phyloP scores from a whole-genome alignment of 192 early-diverging fungal species.

The Gaertneriomyces semiglobifer region DNA sequence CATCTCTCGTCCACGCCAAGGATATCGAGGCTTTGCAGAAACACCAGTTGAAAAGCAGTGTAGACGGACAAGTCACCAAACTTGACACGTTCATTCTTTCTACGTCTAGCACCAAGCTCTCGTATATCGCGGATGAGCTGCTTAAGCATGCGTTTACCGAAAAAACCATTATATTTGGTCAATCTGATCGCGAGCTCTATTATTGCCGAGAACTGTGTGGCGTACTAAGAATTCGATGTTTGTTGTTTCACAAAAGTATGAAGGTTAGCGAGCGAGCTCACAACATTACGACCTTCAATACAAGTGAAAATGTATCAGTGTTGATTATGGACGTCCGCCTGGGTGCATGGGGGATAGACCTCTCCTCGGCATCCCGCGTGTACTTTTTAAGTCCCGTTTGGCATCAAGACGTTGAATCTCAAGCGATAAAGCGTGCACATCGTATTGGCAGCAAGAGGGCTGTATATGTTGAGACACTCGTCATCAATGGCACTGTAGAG shows the following conservation, averaged over 20 bases:
- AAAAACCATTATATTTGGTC: slow-evolving; percentile 63
- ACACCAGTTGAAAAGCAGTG: background rate
- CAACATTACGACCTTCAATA: slow-evolving; percentile 64
- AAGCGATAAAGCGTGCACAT: slow-evolving; percentile 85
- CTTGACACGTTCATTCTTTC: slow-evolving; percentile 5
- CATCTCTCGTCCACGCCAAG: background rate
- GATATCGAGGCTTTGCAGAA: slow-evolving; percentile 1
- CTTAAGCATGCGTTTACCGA: slow-evolving; percentile 37
- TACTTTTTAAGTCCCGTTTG: slow-evolving; percentile 71
- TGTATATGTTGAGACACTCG: slow-evolving; percentile 59
- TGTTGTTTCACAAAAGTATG: slow-evolving; percentile 52
- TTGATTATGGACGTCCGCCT: slow-evolving; percentile 58
- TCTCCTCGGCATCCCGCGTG: slow-evolving; percentile 61
- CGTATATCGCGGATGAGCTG: slow-evolving; percentile 47
- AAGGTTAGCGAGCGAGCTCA: slow-evolving; percentile 38
- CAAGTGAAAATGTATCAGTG: slow-evolving; percentile 39
- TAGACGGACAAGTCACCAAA: background rate
- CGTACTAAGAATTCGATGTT: slow-evolving; percentile 48
- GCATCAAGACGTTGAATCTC: slow-evolving; percentile 67
- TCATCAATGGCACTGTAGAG: slow-evolving; percentile 54
- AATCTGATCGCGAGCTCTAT: slow-evolving; percentile 47
- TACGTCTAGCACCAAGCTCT: slow-evolving; percentile 56
- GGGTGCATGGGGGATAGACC: slow-evolving; percentile 75
- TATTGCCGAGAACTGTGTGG: slow-evolving; percentile 49
- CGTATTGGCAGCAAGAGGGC: slow-evolving; percentile 67